phyloP scores from a whole-genome alignment of 495 filamentous ascomycete species.

The Immersiella caudata region DNA sequence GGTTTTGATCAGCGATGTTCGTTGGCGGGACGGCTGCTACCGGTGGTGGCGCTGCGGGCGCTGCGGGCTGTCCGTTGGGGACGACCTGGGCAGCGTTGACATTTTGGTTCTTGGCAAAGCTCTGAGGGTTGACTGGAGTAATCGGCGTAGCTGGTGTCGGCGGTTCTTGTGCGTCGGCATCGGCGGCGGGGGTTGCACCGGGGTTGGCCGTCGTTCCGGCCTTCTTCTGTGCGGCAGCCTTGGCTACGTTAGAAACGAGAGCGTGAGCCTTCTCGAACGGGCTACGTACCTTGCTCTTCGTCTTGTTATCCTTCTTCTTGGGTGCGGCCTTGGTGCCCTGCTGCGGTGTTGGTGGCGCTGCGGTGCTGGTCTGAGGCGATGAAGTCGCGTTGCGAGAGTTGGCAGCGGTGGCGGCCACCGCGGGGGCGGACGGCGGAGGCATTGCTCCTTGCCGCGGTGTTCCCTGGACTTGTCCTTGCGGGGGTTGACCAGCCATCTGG shows the following conservation, averaged over 20 bases:
- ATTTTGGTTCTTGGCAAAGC: conserved; percentile 61
- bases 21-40: conserved; percentile 51
- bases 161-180: conserved; percentile 71
- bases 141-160: conserved; percentile 84
- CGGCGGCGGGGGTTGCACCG: conserved; percentile 75
- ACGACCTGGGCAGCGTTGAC: conserved; percentile 48
- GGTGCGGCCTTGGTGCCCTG: conserved; percentile 76
- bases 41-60: conserved; percentile 44
- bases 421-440: conserved; percentile 82
- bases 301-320: conserved; percentile 75
- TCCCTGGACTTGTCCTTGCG: conserved; percentile 62
- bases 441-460: conserved; percentile 80
- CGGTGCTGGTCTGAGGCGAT: conserved; percentile 73
- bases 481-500: conserved; percentile 63
- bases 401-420: conserved; percentile 49
- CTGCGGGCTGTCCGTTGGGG: conserved; percentile 49
- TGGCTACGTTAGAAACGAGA: conserved; percentile 41
- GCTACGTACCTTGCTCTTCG: conserved; percentile 72
- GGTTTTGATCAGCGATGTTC: conserved; percentile 46
- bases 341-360: conserved; percentile 86
- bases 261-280: conserved; percentile 36
- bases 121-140: conserved; percentile 75
- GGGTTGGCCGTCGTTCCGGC: conserved; percentile 58
- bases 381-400: conserved; percentile 68
- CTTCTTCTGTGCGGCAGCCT: conserved; percentile 72